Percentiles rank a stretch among this genome's conserved stretches.
Evolutionary conservation across 495 filamentous ascomycete species (phyloP).

Genomic region (Xylaria grammica): DNA sequence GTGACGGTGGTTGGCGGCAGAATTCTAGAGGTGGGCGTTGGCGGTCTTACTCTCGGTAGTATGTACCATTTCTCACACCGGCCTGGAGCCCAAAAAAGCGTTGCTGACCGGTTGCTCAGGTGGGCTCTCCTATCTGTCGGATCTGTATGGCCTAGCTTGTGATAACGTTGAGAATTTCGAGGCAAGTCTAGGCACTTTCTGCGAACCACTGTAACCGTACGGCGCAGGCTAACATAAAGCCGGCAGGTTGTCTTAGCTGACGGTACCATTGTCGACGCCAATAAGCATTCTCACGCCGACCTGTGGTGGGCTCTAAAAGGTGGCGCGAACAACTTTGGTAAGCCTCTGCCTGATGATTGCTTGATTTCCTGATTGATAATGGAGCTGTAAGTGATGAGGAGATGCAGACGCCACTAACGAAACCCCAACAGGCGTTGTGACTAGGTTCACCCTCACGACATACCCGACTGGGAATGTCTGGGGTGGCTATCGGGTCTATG

Average conservation of each 20-base stretch:
- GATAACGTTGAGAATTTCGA: conserved; percentile 61
- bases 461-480: conserved; percentile 48
- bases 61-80: conserved; percentile 10
- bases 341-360: no score
- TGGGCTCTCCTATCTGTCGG: conserved; percentile 54
- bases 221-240: conserved; percentile 9
- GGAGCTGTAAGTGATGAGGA: background rate
- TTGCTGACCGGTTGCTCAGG: conserved; percentile 26
- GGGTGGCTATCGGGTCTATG: conserved; percentile 47
- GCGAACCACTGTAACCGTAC: background rate
- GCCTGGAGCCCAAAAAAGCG: conserved; percentile 19
- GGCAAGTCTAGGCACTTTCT: conserved; percentile 23
- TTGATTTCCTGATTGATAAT: background rate
- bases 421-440: conserved; percentile 39
- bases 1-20: conserved; percentile 56
- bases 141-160: conserved; percentile 60
- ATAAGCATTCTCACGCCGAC: conserved; percentile 41
- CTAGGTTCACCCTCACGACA: conserved; percentile 48
- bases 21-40: conserved; percentile 49
- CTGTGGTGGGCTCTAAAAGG: conserved; percentile 53
- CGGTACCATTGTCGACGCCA: conserved; percentile 57
- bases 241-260: conserved; percentile 56
- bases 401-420: conserved; percentile 26
- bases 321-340: conserved; percentile 57
- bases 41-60: conserved; percentile 47